Conservation (phyloP, 305 asterid species). For the Lippia alba region DNA sequence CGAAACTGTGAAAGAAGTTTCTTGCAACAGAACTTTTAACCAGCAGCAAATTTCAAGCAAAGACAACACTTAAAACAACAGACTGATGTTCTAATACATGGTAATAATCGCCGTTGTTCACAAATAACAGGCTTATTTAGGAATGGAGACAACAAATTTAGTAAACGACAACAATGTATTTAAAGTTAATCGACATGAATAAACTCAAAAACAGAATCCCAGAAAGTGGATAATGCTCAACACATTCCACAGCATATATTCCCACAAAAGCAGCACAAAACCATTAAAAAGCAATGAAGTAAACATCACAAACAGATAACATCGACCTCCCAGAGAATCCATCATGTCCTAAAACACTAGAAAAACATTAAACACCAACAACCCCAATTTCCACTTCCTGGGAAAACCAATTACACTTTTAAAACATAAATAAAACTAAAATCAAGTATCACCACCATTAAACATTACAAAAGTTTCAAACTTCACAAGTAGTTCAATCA, state of each 20-base stretch:
- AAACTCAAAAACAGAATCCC: not conserved
- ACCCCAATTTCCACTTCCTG: not conserved
- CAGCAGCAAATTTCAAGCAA: not conserved
- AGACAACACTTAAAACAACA: not conserved
- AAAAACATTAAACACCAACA: not conserved
- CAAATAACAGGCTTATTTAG: not conserved
- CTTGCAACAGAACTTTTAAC: not conserved
- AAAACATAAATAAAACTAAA: not conserved
- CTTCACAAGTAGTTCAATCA: constrained; percentile 1
- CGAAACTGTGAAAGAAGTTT: not conserved
- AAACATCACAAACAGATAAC: not conserved
- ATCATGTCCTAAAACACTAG: not conserved
- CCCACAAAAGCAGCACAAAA: not conserved
- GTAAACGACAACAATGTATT: not conserved
- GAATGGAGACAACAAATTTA: not conserved
- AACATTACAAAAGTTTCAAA: not conserved
- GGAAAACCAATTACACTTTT: not conserved
- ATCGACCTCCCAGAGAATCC: not conserved
- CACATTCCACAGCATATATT: not conserved
- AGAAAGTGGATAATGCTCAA: not conserved
- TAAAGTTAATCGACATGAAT: not conserved
- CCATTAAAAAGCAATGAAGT: not conserved
- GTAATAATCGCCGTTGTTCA: not conserved
- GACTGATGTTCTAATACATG: not conserved
- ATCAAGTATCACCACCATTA: constrained; percentile 5